A percentile compares a stretch with the other conserved stretches of the same genome.
These are phyloP conservation scores for Backusella sp. DNA, from an alignment of 192 early-diverging fungal genomes.

Conservation along the genomic window DNA sequence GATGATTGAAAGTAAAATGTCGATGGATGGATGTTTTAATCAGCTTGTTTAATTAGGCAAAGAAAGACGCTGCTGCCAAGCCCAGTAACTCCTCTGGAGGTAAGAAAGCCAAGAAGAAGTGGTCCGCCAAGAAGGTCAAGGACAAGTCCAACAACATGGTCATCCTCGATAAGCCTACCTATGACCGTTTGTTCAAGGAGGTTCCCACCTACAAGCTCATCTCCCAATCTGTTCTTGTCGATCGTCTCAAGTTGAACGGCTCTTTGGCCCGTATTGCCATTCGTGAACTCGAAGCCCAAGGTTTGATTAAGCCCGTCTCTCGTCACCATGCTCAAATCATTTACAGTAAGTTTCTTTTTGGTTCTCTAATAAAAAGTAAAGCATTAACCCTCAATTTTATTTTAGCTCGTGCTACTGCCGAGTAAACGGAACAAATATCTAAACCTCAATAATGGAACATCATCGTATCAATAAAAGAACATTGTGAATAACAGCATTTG, in stretches of 20 bases:
- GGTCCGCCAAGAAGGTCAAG: slow-evolving; percentile 99
- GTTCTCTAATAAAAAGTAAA: too few relatives aligned
- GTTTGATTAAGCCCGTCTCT: slow-evolving; percentile 89
- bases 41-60: slow-evolving; percentile 38
- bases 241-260: slow-evolving; percentile 97
- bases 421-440: slow-evolving; percentile 38
- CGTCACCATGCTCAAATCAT: slow-evolving; percentile 90
- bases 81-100: slow-evolving; percentile 56
- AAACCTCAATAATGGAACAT: neutral
- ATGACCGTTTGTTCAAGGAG: slow-evolving; percentile 99
- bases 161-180: slow-evolving; percentile 94
- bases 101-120: slow-evolving; percentile 83
- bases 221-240: slow-evolving; percentile 96
- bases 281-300: slow-evolving; percentile 88
- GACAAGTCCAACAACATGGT: slow-evolving; percentile 99
- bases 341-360: slow-evolving; percentile 47
- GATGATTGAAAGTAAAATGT: neutral
- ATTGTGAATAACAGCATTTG: neutral
- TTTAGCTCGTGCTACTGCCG: slow-evolving; percentile 48
- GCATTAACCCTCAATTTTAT: neutral
- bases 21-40: neutral
- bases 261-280: slow-evolving; percentile 95
- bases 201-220: slow-evolving; percentile 99
- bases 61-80: slow-evolving; percentile 62
- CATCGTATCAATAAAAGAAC: neutral